Evolutionary conservation across 1,139 yeast species (phyloP).

Genomic region (Lodderomyces metapsilosis): DNA sequence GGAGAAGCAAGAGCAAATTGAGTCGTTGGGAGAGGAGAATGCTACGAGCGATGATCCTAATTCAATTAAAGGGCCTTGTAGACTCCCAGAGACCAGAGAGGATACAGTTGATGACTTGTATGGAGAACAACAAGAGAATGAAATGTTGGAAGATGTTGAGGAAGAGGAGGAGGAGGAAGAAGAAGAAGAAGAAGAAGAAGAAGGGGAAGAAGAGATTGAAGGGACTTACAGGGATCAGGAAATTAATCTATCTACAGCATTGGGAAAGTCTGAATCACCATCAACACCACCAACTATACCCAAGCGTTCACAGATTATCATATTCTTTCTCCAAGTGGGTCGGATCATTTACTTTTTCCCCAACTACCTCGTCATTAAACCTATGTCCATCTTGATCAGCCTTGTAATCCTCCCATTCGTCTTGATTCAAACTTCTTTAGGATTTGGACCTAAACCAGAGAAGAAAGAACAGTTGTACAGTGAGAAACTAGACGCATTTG

Average conservation of each 20-base stretch:
- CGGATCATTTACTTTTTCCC: conserved; percentile 20
- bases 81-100: conserved; percentile 1
- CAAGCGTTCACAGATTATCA: neutral
- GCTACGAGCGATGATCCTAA: neutral
- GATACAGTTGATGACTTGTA: neutral
- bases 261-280: neutral
- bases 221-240: conserved; percentile 8
- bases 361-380: conserved; percentile 21
- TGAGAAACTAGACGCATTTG: conserved; percentile 3
- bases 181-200: conserved; percentile 8
- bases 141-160: conserved; percentile 3
- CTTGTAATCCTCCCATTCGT: conserved; percentile 22
- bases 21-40: no score
- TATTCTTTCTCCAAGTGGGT: conserved; percentile 5
- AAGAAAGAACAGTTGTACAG: neutral
- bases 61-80: conserved; percentile 2
- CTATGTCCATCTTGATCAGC: conserved; percentile 20
- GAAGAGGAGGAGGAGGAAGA: conserved; percentile 9
- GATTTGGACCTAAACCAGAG: conserved; percentile 7
- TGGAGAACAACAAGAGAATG: neutral
- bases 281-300: neutral
- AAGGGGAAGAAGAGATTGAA: conserved; percentile 8
- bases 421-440: conserved; percentile 8
- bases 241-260: conserved; percentile 1
- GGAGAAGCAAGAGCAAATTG: conserved; percentile 16